phyloP scores from a whole-genome alignment of 73 alveolate genomes.

The Paramecium tetraurelia region DNA sequence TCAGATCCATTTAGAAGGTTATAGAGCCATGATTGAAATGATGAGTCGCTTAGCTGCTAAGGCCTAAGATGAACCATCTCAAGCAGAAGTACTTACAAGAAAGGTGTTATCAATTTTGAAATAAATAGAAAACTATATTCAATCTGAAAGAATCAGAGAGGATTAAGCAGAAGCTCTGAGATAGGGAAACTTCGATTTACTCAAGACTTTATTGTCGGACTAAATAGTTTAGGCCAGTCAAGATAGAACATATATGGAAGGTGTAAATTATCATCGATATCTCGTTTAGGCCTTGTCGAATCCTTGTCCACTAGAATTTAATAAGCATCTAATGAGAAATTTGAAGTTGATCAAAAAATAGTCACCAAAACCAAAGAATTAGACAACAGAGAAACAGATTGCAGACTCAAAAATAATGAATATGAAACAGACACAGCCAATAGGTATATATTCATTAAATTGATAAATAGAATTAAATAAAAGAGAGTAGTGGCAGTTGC shows the following conservation, averaged over 20 bases:
- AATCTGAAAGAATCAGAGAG: slow-evolving; percentile 49
- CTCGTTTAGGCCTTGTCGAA: background rate
- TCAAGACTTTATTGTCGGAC: background rate
- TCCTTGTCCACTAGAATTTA: slow-evolving; percentile 4
- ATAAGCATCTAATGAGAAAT: slow-evolving; percentile 19
- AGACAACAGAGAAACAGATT: slow-evolving; percentile 42
- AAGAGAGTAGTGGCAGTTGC: slow-evolving; percentile 41
- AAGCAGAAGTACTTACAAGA: slow-evolving; percentile 36
- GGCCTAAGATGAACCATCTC: slow-evolving; percentile 36
- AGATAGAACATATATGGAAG: slow-evolving; percentile 48
- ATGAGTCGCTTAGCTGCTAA: slow-evolving; percentile 30
- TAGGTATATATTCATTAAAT: background rate
- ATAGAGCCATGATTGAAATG: slow-evolving; percentile 5
- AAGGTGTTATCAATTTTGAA: slow-evolving; percentile 18
- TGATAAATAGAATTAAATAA: background rate
- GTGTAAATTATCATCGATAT: background rate
- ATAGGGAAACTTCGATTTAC: background rate
- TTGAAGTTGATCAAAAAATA: slow-evolving; percentile 22
- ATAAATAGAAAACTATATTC: slow-evolving; percentile 15
- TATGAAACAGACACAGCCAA: background rate
- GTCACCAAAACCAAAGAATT: background rate
- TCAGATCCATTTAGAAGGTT: slow-evolving; percentile 46
- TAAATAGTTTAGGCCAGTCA: slow-evolving; percentile 8
- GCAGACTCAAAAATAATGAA: slow-evolving; percentile 32
- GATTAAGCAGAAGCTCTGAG: slow-evolving; percentile 20